Evolutionary conservation across 106 monocot genomes (phyloP).

Genomic region (Dactylorhiza incarnata): DNA sequence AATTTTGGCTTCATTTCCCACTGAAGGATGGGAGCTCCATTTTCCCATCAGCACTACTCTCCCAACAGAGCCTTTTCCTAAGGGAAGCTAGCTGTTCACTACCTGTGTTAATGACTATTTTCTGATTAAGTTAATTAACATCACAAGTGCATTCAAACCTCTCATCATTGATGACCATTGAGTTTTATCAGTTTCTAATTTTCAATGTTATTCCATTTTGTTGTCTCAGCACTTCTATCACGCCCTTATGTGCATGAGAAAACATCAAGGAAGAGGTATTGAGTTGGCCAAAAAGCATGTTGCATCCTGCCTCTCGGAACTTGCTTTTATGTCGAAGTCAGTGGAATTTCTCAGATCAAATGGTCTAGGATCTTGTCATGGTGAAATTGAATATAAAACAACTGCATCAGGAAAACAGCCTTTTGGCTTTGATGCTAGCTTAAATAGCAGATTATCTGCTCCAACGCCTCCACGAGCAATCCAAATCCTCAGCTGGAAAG

Average conservation of each 20-base stretch:
- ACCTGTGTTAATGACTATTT: neutral
- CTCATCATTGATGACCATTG: neutral
- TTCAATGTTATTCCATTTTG: neutral
- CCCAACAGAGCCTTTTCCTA: neutral
- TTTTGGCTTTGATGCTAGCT: constrained; percentile 84
- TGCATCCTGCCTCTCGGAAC: constrained; percentile 59
- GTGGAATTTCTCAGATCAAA: constrained; percentile 55
- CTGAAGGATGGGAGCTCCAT: too few species aligned
- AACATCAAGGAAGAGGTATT: constrained; percentile 80
- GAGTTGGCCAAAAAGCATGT: constrained; percentile 89
- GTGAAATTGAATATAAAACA: constrained; percentile 42
- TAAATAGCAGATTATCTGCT: constrained; percentile 67
- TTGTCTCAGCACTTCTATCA: constrained; percentile 75
- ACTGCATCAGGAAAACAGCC: constrained; percentile 86
- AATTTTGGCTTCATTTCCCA: too few species aligned
- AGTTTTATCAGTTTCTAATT: neutral
- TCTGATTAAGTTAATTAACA: neutral
- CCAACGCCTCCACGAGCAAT: constrained; percentile 88
- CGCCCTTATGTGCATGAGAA: constrained; percentile 63
- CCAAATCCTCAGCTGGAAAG: constrained; percentile 70
- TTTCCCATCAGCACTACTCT: too few species aligned
- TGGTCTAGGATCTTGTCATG: constrained; percentile 24
- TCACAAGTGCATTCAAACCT: neutral
- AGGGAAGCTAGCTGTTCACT: neutral
- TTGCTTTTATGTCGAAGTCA: constrained; percentile 49